Evolutionary conservation across 2,329 filamentous ascomycete genomes (phyloP).

Genomic region (Colletotrichum cordylinicola): DNA sequence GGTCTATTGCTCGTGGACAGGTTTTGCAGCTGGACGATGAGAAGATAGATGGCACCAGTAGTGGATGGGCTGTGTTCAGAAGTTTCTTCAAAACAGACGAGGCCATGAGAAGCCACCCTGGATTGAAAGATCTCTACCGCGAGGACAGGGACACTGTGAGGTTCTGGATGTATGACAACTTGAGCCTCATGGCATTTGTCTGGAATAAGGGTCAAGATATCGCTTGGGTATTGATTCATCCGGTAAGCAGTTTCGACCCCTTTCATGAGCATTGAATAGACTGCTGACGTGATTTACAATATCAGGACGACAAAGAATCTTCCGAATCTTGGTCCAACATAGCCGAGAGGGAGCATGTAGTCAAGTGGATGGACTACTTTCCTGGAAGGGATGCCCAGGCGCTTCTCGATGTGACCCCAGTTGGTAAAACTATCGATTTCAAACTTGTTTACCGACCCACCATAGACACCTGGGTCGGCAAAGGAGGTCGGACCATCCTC

Average conservation of each 20-base stretch:
- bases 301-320: neutral
- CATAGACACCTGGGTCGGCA: neutral
- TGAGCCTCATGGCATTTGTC: neutral
- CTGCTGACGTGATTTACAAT: neutral
- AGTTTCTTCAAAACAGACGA: neutral
- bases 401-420: neutral
- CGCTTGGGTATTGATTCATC: neutral
- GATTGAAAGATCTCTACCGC: neutral
- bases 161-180: neutral
- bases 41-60: neutral
- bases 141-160: neutral
- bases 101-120: neutral
- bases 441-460: neutral
- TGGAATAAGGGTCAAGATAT: neutral
- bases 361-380: constrained; percentile 58
- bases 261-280: neutral
- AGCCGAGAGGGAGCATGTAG: constrained; percentile 43
- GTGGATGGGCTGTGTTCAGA: neutral
- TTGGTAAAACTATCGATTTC: neutral
- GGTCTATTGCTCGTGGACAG: neutral
- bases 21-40: neutral
- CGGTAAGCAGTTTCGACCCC: neutral
- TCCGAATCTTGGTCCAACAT: neutral
- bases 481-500: neutral
- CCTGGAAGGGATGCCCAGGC: constrained; percentile 60